phyloP scores from a whole-genome alignment of 352 stramenopile genomes.

The Phytophthora europaea region DNA sequence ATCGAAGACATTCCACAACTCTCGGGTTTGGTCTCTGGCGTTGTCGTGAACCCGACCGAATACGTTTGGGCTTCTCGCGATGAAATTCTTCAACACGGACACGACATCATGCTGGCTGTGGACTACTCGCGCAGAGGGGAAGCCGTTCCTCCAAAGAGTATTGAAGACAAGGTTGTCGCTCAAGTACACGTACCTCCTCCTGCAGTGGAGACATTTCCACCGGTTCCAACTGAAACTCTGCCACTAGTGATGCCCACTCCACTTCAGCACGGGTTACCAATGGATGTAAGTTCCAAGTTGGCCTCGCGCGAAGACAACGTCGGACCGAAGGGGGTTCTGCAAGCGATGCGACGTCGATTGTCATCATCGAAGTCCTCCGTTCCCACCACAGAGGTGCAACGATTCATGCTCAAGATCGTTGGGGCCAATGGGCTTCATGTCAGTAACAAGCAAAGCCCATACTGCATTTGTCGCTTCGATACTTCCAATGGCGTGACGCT shows the following conservation, averaged over 20 bases:
- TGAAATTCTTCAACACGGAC: constrained; percentile 14
- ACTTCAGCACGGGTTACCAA: neutral
- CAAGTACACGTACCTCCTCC: neutral
- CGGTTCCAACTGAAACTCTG: neutral
- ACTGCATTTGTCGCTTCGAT: constrained; percentile 16
- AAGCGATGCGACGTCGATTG: constrained; percentile 14
- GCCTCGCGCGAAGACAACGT: neutral
- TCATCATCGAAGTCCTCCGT: constrained; percentile 9
- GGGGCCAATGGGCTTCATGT: constrained; percentile 1
- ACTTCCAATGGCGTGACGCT: neutral
- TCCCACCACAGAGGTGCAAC: constrained; percentile 10
- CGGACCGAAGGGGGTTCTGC: constrained; percentile 2
- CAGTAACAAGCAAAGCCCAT: constrained; percentile 6
- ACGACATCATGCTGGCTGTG: constrained; percentile 2
- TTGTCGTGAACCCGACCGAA: constrained; percentile 11
- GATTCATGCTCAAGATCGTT: constrained; percentile 14
- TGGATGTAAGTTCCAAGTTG: neutral
- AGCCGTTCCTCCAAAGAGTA: too few species aligned
- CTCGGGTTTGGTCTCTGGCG: constrained; percentile 31
- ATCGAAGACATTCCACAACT: constrained; percentile 25
- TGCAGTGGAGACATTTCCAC: neutral
- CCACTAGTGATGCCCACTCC: neutral
- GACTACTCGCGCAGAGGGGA: constrained; percentile 7
- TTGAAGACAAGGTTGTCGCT: neutral
- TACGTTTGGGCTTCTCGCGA: constrained; percentile 25